Conservation (phyloP, 2,329 filamentous ascomycete genomes). For the Orbilia brochopaga region DNA sequence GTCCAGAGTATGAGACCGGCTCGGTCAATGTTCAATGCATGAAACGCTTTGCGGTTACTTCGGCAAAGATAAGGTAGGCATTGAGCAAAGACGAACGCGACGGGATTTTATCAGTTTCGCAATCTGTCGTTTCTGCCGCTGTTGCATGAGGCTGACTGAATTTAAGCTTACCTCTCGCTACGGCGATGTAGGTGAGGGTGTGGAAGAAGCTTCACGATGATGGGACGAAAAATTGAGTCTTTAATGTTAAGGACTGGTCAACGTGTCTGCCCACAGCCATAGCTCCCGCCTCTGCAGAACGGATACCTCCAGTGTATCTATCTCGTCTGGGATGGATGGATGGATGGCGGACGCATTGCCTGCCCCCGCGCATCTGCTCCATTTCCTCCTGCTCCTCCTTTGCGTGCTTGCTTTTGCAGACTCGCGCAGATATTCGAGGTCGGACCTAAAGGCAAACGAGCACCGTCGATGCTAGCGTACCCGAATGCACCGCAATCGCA, state of each 20-base stretch:
- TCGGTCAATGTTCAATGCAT: conserved; percentile 10
- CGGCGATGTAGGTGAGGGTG: conserved; percentile 12
- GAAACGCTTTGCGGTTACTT: conserved; percentile 28
- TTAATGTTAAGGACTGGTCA: conserved; percentile 9
- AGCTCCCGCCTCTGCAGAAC: conserved; percentile 36
- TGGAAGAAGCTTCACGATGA: conserved; percentile 26
- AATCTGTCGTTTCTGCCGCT: conserved; percentile 41
- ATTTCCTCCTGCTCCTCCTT: conserved; percentile 18
- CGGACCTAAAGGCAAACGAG: conserved; percentile 41
- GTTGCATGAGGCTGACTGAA: conserved; percentile 49
- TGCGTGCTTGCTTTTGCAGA: conserved; percentile 10
- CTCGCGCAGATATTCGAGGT: conserved; percentile 34
- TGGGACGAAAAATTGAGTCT: conserved; percentile 46
- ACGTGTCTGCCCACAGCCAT: conserved; percentile 39
- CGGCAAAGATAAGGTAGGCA: conserved; percentile 14
- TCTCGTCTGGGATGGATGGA: too few species aligned
- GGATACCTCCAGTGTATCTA: conserved; percentile 27
- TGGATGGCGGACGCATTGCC: neutral
- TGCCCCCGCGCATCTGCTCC: conserved; percentile 27
- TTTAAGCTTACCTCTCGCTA: conserved; percentile 11
- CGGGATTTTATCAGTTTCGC: conserved; percentile 28
- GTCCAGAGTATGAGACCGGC: too few species aligned
- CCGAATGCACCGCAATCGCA: conserved; percentile 38
- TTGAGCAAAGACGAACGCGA: conserved; percentile 30
- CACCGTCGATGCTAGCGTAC: conserved; percentile 30